Percentiles rank a stretch among this genome's conserved stretches.
Conservation (phyloP, 2,329 filamentous ascomycete genomes). For the Amauroascus verrucosus region DNA sequence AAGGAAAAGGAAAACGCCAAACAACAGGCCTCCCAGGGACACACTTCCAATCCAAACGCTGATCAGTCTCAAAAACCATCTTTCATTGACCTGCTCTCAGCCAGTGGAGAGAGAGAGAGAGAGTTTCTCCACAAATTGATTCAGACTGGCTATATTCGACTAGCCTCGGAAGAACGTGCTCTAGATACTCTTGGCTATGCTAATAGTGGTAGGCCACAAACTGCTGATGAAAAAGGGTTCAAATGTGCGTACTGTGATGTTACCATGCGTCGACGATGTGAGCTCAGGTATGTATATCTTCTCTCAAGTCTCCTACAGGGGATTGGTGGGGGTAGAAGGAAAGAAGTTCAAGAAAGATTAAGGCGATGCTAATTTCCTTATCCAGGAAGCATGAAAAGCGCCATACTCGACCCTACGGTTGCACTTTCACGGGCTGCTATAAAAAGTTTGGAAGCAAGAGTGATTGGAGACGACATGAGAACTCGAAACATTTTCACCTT, state of each 20-base stretch:
- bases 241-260: conserved; percentile 18
- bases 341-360: not conserved
- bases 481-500: conserved; percentile 60
- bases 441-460: conserved; percentile 84
- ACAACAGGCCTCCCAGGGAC: conserved; percentile 15
- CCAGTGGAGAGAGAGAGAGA: conserved; percentile 15
- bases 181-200: not conserved
- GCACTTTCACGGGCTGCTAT: conserved; percentile 59
- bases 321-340: no score
- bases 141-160: not conserved
- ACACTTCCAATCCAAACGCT: not conserved
- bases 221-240: conserved; percentile 15
- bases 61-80: not conserved
- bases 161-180: not conserved
- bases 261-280: conserved; percentile 21
- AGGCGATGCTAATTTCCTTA: not conserved
- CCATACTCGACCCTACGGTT: conserved; percentile 71
- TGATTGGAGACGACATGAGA: conserved; percentile 89
- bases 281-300: conserved; percentile 28
- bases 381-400: conserved; percentile 72
- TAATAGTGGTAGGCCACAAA: not conserved
- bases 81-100: conserved; percentile 5
- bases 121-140: conserved; percentile 22
- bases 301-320: not conserved
- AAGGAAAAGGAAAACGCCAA: conserved; percentile 19